phyloP scores from a whole-genome alignment of 257 asterid species.

The Lycium barbarum region DNA sequence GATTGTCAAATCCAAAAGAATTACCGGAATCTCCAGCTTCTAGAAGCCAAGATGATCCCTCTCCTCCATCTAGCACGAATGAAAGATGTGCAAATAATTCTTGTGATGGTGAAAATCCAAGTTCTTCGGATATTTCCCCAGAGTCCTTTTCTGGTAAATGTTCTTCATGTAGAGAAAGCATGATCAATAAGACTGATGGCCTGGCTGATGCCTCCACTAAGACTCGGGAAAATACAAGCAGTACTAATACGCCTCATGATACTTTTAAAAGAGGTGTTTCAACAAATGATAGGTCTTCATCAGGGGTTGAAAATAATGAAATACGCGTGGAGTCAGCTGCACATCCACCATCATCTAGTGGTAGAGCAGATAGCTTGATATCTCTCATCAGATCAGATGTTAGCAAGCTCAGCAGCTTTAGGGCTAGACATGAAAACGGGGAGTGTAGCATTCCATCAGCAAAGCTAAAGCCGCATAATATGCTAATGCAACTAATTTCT shows the following conservation, averaged over 20 bases:
- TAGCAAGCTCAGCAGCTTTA: slow-evolving; percentile 71
- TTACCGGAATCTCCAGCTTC: slow-evolving; percentile 78
- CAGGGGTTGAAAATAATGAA: slow-evolving; percentile 42
- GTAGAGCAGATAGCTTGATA: slow-evolving; percentile 78
- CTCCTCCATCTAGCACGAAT: slow-evolving; percentile 73
- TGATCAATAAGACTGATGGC: slow-evolving; percentile 69
- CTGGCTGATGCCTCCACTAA: slow-evolving; percentile 88
- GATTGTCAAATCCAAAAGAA: slow-evolving; percentile 64
- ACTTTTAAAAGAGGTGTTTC: slow-evolving; percentile 71
- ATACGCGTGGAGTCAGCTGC: slow-evolving; percentile 50
- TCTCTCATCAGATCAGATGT: slow-evolving; percentile 85
- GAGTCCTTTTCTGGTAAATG: slow-evolving; percentile 59
- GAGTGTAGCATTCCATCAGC: slow-evolving; percentile 54
- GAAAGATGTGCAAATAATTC: slow-evolving; percentile 63
- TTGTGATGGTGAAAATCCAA: slow-evolving; percentile 66
- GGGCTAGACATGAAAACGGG: slow-evolving; percentile 61
- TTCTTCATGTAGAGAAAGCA: slow-evolving; percentile 71
- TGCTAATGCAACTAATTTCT: slow-evolving; percentile 86
- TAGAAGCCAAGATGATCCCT: slow-evolving; percentile 80
- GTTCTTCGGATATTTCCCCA: slow-evolving; percentile 65
- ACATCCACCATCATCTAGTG: slow-evolving; percentile 77
- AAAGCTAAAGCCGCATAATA: slow-evolving; percentile 77
- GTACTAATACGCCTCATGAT: slow-evolving; percentile 43
- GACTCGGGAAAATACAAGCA: slow-evolving; percentile 63
- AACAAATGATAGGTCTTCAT: slow-evolving; percentile 55